Evolutionary conservation across 441 rosid genomes (phyloP).

Genomic region (Theobroma grandiflorum): DNA sequence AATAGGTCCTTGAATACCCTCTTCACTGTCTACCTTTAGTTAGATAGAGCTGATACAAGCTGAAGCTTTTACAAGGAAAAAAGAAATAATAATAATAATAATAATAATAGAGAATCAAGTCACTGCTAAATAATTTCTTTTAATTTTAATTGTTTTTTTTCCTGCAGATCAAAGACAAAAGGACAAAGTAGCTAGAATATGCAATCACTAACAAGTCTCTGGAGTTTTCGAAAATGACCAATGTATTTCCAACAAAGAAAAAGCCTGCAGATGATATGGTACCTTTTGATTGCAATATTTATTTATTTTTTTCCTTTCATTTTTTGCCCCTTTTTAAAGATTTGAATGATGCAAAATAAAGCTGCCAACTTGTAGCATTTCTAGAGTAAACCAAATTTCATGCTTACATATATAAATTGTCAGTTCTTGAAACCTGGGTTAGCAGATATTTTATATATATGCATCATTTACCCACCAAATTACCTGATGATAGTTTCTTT

Average conservation of each 20-base stretch:
- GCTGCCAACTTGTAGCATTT: conserved; percentile 15
- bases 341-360: not conserved
- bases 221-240: conserved; percentile 57
- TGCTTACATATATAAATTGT: not conserved
- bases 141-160: not conserved
- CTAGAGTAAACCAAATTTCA: not conserved
- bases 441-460: not conserved
- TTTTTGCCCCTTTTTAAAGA: conserved; percentile 13
- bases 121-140: not conserved
- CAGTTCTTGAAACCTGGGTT: not conserved
- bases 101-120: conserved; percentile 1
- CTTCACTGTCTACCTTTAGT: conserved; percentile 36
- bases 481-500: too few species aligned
- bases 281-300: not conserved
- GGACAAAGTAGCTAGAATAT: conserved; percentile 46
- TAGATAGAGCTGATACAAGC: conserved; percentile 25
- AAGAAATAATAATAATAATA: not conserved
- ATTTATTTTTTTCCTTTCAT: not conserved
- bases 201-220: conserved; percentile 40
- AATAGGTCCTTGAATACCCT: conserved; percentile 28
- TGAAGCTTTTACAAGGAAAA: conserved; percentile 19
- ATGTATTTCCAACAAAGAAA: conserved; percentile 40
- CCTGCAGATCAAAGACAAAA: conserved; percentile 26
- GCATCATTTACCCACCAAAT: not conserved
- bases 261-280: conserved; percentile 54